Conservation (phyloP, 176 grass and related monocot species). For the Triticum urartu region DNA sequence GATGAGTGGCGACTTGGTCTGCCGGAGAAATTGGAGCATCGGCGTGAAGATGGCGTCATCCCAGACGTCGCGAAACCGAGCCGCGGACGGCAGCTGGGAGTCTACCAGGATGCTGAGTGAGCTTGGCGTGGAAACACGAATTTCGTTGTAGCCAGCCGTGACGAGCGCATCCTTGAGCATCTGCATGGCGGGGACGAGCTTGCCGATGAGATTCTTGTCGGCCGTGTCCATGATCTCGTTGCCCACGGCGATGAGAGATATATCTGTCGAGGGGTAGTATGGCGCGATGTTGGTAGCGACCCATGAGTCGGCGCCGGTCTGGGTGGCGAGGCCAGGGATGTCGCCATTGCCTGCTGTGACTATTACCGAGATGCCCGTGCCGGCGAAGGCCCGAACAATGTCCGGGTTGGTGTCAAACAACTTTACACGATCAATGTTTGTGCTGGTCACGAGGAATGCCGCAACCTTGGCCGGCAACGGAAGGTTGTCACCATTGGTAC, state of each 20-base stretch:
- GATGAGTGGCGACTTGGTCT: conserved; percentile 55
- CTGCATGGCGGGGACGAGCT: conserved; percentile 75
- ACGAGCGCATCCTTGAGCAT: conserved; percentile 44
- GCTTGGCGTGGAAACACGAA: conserved; percentile 81
- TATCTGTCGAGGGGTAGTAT: conserved; percentile 65
- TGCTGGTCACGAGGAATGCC: conserved; percentile 53
- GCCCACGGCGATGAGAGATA: conserved; percentile 61
- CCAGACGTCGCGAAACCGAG: conserved; percentile 62
- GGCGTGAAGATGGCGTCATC: conserved; percentile 60
- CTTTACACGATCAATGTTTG: conserved; percentile 80
- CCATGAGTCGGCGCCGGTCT: conserved; percentile 60
- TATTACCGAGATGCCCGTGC: conserved; percentile 61
- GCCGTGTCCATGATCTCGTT: conserved; percentile 76
- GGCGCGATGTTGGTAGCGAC: conserved; percentile 61
- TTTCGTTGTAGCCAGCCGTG: conserved; percentile 42
- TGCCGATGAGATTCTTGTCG: conserved; percentile 56
- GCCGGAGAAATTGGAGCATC: conserved; percentile 74
- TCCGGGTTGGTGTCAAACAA: conserved; percentile 79
- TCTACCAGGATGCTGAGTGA: conserved; percentile 62
- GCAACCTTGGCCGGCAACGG: conserved; percentile 52
- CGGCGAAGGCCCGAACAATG: conserved; percentile 67
- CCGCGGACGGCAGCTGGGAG: conserved; percentile 53
- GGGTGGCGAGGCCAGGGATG: conserved; percentile 54
- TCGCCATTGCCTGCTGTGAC: conserved; percentile 76
- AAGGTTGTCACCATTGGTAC: conserved; percentile 73